Percentiles rank a stretch among this genome's conserved stretches.
Evolutionary conservation across 371 early-diverging fungal species (phyloP).

Genomic region (Encephalitozoon cuniculi): DNA sequence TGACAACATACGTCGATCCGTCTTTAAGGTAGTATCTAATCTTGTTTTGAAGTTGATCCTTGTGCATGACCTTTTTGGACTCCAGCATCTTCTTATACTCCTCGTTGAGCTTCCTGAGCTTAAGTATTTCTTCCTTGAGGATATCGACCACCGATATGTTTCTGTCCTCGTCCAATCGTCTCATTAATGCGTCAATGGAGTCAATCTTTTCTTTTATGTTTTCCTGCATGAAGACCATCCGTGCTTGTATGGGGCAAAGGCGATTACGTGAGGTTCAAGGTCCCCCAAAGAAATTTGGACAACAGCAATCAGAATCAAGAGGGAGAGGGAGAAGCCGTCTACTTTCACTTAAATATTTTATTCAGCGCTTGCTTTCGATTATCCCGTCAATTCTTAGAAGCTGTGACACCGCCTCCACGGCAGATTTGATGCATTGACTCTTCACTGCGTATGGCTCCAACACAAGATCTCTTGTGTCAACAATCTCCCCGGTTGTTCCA

Average conservation of each 20-base stretch:
- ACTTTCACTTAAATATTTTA: background rate
- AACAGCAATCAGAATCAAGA: background rate
- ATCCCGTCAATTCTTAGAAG: slow-evolving; percentile 62
- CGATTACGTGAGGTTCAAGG: background rate
- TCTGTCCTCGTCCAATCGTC: slow-evolving; percentile 48
- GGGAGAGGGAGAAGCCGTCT: background rate
- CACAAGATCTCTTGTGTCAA: slow-evolving; percentile 84
- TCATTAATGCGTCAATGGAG: slow-evolving; percentile 51
- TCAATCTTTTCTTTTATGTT: slow-evolving; percentile 55
- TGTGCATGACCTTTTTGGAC: slow-evolving; percentile 57
- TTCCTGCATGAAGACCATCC: slow-evolving; percentile 41
- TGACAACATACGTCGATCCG: slow-evolving; percentile 60
- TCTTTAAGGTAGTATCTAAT: slow-evolving; percentile 59
- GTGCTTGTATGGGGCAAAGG: background rate
- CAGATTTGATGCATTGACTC: slow-evolving; percentile 93
- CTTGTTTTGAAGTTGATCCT: slow-evolving; percentile 53
- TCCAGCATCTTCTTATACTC: slow-evolving; percentile 52
- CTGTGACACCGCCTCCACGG: slow-evolving; percentile 72
- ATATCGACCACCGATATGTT: slow-evolving; percentile 50
- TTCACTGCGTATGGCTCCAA: slow-evolving; percentile 99
- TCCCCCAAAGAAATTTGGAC: background rate
- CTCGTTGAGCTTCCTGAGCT: slow-evolving; percentile 51
- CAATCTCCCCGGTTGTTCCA: slow-evolving; percentile 82
- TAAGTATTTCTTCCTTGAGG: slow-evolving; percentile 58
- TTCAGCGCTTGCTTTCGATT: slow-evolving; percentile 48